phyloP scores from a whole-genome alignment of 176 grass and related monocot species.

The Carex cristatella region DNA sequence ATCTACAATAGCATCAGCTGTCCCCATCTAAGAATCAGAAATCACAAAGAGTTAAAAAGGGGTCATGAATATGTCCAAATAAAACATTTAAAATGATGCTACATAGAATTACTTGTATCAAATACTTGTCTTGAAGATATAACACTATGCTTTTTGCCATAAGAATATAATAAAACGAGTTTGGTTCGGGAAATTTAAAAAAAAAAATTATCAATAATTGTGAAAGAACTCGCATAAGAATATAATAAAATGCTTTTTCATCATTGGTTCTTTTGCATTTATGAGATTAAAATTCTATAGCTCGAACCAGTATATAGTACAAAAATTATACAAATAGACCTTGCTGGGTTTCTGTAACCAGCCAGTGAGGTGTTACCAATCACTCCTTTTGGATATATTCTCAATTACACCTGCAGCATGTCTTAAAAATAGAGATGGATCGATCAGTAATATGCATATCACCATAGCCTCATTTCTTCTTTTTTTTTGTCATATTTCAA shows the following conservation, averaged over 20 bases:
- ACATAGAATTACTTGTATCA: too few species aligned
- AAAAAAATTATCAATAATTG: neutral
- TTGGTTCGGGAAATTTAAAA: neutral
- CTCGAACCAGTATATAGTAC: neutral
- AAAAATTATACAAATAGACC: neutral
- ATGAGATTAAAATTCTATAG: neutral
- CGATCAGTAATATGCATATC: too few species aligned
- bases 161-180: neutral
- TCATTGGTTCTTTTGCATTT: neutral
- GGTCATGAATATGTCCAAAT: neutral
- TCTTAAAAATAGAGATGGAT: too few species aligned
- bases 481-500: too few species aligned
- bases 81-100: too few species aligned
- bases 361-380: neutral
- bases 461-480: too few species aligned
- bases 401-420: too few species aligned
- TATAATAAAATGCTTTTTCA: neutral
- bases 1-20: slow-evolving; percentile 93
- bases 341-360: neutral
- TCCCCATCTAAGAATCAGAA: slow-evolving; percentile 67
- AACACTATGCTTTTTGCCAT: neutral
- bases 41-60: neutral
- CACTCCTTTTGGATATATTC: too few species aligned
- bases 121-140: neutral
- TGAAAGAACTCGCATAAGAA: slow-evolving; percentile 45